Base-by-base conservation (phyloP, 2,329 filamentous ascomycete species). In the Cryphonectria nitschkei region DNA sequence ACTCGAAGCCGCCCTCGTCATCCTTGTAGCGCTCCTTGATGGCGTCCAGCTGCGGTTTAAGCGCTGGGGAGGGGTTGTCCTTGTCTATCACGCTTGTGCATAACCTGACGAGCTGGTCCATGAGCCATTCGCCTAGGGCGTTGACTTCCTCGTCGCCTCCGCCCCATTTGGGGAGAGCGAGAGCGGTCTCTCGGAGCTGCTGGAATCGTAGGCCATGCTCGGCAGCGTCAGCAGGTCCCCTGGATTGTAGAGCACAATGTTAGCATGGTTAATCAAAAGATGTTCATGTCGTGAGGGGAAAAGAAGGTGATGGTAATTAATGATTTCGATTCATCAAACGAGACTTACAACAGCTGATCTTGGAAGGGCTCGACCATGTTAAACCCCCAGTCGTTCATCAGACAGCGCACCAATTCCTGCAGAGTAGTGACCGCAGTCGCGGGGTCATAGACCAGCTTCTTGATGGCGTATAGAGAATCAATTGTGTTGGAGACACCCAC, bases 131-230 rank as follows among this genome's bases (percentile, higher is more conserved):
- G 9, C 73, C 74, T 0, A 75, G 52, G 22, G 72, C 70, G n/a
- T 62, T 68, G 26, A 75, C 43, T 37, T 75, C 74, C 16, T 58
- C 67, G 29, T 70, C 39, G n/a, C 74, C 74, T 50, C 73, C 73
- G 2, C 65, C 73, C 74, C 74, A 76, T 65, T 75, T 76, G 14
- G 75, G 75, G 8, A 76, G 67, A 1, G 46, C 41, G 1, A 74
- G 67, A 14, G 72, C 71, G 6, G 29, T 67, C 32, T 73, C 50
- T 22, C 75, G 73, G 6, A 76, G 72, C 52, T 75, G 73, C n/a
- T 75, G 69, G 65, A 54, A 72, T 1, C 46, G 70, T 2, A 65
- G 43, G 9, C 63, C 63, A 16, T 65, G 63, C 43, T 65, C 63
- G 43, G 63, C 63, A 34, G 63, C 63, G 16, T 65, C 63, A 29